A percentile compares a stretch with the other conserved stretches of the same genome.
phyloP scores from a whole-genome alignment of 1,139 yeast genomes.

The Ogataea hybrid region DNA sequence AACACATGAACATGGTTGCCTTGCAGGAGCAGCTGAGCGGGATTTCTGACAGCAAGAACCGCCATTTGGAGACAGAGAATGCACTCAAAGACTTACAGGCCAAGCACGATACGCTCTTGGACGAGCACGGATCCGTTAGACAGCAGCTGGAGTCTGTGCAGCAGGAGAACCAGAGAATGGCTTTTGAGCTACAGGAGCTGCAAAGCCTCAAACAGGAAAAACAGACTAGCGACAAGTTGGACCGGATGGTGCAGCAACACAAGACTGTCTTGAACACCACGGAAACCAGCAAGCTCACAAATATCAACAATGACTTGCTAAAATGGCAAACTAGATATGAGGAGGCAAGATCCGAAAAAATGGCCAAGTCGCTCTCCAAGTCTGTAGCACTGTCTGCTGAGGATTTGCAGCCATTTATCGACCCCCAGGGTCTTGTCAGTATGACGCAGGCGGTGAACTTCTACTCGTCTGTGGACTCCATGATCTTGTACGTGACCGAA shows the following conservation, averaged over 20 bases:
- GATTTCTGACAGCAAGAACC: constrained; percentile 8
- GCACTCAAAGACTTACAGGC: constrained; percentile 1
- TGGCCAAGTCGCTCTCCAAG: constrained; percentile 9
- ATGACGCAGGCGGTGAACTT: constrained; percentile 44
- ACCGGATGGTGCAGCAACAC: constrained; percentile 7
- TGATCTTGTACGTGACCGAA: constrained; percentile 38
- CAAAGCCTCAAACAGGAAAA: constrained; percentile 10
- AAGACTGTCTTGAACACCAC: constrained; percentile 7
- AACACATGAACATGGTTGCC: constrained; percentile 10
- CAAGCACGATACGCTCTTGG: constrained; percentile 6
- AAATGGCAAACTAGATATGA: constrained; percentile 22
- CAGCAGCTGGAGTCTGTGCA: constrained; percentile 9
- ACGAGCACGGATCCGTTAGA: constrained; percentile 2
- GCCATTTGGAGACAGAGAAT: not conserved
- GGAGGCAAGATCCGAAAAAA: constrained; percentile 15
- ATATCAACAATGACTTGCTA: constrained; percentile 15
- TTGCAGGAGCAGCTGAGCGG: constrained; percentile 27
- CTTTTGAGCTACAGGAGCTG: constrained; percentile 9
- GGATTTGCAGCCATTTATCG: constrained; percentile 7
- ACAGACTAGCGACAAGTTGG: constrained; percentile 6
- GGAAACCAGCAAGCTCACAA: constrained; percentile 9
- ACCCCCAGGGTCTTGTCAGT: constrained; percentile 36
- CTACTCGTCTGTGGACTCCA: constrained; percentile 47
- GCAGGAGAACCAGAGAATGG: constrained; percentile 10
- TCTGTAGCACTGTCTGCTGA: constrained; percentile 10